Percentiles rank a stretch among this genome's conserved stretches.
These are phyloP conservation scores for Thermomucor indicae-seudaticae DNA, from an alignment of 371 early-diverging fungal genomes.

Conservation along the genomic window DNA sequence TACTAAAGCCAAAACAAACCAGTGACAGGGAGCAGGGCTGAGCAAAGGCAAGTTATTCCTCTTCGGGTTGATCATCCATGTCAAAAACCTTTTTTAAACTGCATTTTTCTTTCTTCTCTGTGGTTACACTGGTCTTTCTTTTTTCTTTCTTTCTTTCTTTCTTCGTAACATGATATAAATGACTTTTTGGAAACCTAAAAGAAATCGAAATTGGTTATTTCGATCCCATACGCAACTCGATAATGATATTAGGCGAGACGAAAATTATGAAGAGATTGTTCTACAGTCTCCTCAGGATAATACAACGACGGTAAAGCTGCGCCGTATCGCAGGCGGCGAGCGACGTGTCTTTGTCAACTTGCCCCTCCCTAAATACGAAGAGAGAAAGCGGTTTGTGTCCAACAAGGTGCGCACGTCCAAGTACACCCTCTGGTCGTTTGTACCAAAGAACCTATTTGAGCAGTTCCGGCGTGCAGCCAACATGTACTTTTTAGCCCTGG, in stretches of 20 bases:
- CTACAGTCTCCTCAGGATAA: neutral
- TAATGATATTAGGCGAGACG: too few species aligned
- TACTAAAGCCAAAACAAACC: too few species aligned
- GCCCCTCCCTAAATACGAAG: conserved; percentile 52
- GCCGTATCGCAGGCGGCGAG: conserved; percentile 23
- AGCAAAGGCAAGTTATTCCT: too few species aligned
- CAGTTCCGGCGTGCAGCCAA: conserved; percentile 96
- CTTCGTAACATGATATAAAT: too few species aligned
- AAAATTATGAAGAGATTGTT: conserved; percentile 13
- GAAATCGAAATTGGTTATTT: too few species aligned
- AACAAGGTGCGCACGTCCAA: conserved; percentile 86
- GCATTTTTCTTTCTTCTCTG: too few species aligned
- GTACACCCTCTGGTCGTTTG: conserved; percentile 88
- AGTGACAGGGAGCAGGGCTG: too few species aligned
- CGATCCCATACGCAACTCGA: neutral
- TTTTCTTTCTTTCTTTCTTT: too few species aligned
- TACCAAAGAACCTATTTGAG: conserved; percentile 95
- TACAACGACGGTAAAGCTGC: conserved; percentile 25
- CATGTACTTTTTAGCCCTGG: conserved; percentile 93
- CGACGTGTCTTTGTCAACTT: conserved; percentile 70
- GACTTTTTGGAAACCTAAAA: too few species aligned
- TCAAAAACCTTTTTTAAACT: too few species aligned
- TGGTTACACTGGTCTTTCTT: too few species aligned
- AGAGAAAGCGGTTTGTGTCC: conserved; percentile 43
- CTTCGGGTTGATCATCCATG: too few species aligned